Percentiles rank a stretch among this genome's conserved stretches.
phyloP scores from a whole-genome alignment of 352 stramenopile genomes.

The Globisporangium viniferum region DNA sequence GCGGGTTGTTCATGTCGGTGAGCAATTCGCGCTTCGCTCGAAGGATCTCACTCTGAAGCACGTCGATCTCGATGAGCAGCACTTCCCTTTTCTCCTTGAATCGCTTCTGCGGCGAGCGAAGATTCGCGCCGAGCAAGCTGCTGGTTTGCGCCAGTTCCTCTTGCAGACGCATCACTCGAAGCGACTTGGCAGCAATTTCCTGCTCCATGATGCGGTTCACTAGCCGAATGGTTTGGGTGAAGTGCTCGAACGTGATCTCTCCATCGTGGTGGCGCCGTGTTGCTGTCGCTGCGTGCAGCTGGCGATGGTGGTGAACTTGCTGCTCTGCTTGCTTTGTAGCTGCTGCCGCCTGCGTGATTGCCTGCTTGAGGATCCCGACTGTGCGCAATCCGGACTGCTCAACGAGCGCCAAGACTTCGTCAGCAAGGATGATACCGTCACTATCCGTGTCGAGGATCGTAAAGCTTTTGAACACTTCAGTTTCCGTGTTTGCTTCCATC shows the following conservation, averaged over 20 bases:
- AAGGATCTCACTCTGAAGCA: slow-evolving; percentile 45
- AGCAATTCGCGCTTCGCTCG: slow-evolving; percentile 54
- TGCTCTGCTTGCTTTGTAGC: slow-evolving; percentile 33
- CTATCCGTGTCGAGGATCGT: slow-evolving; percentile 59
- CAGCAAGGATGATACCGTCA: slow-evolving; percentile 47
- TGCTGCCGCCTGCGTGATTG: slow-evolving; percentile 39
- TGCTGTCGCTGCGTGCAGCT: not conserved
- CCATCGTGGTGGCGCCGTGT: slow-evolving; percentile 23
- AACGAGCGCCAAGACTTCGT: slow-evolving; percentile 48
- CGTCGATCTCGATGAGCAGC: slow-evolving; percentile 53
- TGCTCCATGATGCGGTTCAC: slow-evolving; percentile 66
- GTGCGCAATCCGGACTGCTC: slow-evolving; percentile 46
- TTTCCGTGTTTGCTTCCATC: slow-evolving; percentile 49
- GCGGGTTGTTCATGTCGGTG: slow-evolving; percentile 36
- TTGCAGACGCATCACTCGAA: slow-evolving; percentile 45
- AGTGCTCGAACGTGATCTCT: slow-evolving; percentile 71
- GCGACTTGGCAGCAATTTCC: slow-evolving; percentile 52
- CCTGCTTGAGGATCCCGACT: slow-evolving; percentile 43
- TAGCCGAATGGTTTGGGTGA: slow-evolving; percentile 48
- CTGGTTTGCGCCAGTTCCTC: slow-evolving; percentile 26
- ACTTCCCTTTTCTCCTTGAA: slow-evolving; percentile 20
- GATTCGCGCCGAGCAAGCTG: not conserved
- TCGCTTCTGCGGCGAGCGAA: slow-evolving; percentile 10
- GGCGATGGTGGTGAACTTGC: not conserved
- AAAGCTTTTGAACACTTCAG: slow-evolving; percentile 59